Conservation (phyloP, 2,329 filamentous ascomycete genomes). For the Didymella exigua region DNA sequence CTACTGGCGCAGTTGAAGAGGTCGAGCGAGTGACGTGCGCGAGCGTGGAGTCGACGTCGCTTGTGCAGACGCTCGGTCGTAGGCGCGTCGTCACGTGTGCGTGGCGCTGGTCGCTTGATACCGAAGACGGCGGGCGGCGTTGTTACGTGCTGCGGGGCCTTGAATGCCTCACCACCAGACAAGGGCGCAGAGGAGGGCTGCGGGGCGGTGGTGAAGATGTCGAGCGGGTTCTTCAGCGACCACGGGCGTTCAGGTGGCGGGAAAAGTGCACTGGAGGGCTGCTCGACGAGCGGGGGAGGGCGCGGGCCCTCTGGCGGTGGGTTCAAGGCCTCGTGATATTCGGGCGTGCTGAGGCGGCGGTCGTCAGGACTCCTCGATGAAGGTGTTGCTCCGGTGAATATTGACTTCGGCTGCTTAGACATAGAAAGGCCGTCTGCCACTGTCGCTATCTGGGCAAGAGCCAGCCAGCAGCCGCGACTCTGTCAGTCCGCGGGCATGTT, state of each 20-base stretch:
- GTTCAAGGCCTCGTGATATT: conserved; percentile 24
- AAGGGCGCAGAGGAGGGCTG: conserved; percentile 25
- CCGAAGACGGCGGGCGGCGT: conserved; percentile 17
- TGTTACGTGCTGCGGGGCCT: conserved; percentile 8
- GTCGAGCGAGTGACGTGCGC: conserved; percentile 45
- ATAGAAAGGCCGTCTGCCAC: conserved; percentile 10
- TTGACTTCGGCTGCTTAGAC: conserved; percentile 30
- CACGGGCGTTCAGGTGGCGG: conserved; percentile 2
- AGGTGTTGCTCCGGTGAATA: conserved; percentile 43
- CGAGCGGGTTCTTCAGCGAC: conserved; percentile 4
- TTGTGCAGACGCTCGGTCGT: conserved; percentile 46
- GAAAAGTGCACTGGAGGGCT: conserved; percentile 1
- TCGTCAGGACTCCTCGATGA: conserved; percentile 12
- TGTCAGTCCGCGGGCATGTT: conserved; percentile 18
- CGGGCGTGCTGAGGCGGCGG: conserved; percentile 26
- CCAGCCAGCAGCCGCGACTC: conserved; percentile 21
- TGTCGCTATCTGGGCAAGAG: conserved; percentile 9
- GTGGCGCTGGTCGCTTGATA: conserved; percentile 4
- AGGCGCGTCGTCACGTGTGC: conserved; percentile 16
- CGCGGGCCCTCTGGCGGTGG: conserved; percentile 19
- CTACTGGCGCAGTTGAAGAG: conserved; percentile 39
- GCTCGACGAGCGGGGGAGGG: conserved; percentile 20
- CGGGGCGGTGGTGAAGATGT: not conserved
- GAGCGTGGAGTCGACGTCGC: conserved; percentile 35
- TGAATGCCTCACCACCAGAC: conserved; percentile 13